phyloP scores from a whole-genome alignment of 768 basidiomycete species.

The Russula griseocarnosa region DNA sequence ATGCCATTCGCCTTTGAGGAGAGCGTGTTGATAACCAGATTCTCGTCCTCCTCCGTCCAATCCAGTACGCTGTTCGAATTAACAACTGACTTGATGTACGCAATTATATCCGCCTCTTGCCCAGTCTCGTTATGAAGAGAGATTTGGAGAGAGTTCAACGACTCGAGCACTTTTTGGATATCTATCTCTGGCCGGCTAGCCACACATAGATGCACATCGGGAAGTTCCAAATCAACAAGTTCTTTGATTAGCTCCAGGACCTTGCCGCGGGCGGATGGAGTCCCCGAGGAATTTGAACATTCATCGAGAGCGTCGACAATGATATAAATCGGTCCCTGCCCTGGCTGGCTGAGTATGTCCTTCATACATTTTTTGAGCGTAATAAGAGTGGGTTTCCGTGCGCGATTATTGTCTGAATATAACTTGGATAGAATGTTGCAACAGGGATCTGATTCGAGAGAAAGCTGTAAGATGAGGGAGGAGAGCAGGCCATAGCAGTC shows the following conservation, averaged over 20 bases:
- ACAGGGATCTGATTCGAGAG: background rate
- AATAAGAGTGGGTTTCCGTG: background rate
- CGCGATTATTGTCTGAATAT: background rate
- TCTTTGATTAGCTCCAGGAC: background rate
- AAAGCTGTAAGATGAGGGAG: slow-evolving; percentile 9
- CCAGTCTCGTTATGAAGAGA: background rate
- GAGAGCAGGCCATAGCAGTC: background rate
- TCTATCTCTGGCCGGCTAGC: slow-evolving; percentile 6
- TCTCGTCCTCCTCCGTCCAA: slow-evolving; percentile 7
- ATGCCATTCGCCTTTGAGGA: slow-evolving; percentile 15
- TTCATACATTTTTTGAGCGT: background rate
- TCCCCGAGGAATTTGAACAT: background rate
- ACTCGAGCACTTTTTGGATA: background rate
- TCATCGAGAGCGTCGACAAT: slow-evolving; percentile 10
- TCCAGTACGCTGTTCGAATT: background rate
- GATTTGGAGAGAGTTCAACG: background rate
- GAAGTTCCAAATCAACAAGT: background rate
- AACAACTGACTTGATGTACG: background rate
- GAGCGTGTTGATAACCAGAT: slow-evolving; percentile 3
- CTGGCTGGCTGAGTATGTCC: background rate
- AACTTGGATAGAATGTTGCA: background rate
- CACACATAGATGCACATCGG: background rate
- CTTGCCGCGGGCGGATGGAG: background rate
- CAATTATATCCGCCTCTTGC: slow-evolving; percentile 2
- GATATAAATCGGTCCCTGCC: background rate